Base-by-base conservation (phyloP, 441 rosid genomes). In the Biscutella auriculata region DNA sequence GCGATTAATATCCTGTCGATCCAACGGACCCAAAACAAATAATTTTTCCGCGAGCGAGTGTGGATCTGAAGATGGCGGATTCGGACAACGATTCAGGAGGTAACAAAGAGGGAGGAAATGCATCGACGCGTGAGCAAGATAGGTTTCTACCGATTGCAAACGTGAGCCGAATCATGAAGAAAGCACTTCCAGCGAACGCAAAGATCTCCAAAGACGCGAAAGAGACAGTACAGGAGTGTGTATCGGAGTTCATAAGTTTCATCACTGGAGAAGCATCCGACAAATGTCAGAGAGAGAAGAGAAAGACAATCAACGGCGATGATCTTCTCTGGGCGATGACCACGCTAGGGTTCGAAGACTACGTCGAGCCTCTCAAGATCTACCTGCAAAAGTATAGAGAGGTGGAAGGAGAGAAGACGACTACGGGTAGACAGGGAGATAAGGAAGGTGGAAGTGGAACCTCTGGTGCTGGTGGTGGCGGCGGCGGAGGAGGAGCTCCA, bases 181-280 rank as follows among this genome's bases (percentile, higher is more conserved):
- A 82, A 64, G 87, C 82, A 8, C 50, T 82, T 16, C 84, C 84
- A 16, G 87, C 84, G 3, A 82, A 82, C 69, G 87, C 82, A 0
- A 82, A 82, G 65, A 79, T 82, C 74, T 82, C 87, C 3, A 82
- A 82, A 42, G 87, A 79, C 66, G 87, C 87, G 0, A 82, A 82
- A 44, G 87, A 82, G 62, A 82, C 84, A 6, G 87, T 82, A 6
- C 84, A 82, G 37, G 87, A 82, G 74, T 82, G 87, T 30, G 87
- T 81, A 21, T 81, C 87, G 11, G 87, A 81, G 67, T 81, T 81
- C 68, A 81, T 81, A 53, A 81, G 87, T 54, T 81, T 81, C 62
- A 73, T 79, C 33, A 81, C 87, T 4, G 87, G 87, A 0, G 84
- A 82, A 30, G 87, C 87, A 1, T 82, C 84, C 8, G 87, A 82